Evolutionary conservation across 345 rosid species (phyloP).

Genomic region (Eucalyptus erythrocorys): DNA sequence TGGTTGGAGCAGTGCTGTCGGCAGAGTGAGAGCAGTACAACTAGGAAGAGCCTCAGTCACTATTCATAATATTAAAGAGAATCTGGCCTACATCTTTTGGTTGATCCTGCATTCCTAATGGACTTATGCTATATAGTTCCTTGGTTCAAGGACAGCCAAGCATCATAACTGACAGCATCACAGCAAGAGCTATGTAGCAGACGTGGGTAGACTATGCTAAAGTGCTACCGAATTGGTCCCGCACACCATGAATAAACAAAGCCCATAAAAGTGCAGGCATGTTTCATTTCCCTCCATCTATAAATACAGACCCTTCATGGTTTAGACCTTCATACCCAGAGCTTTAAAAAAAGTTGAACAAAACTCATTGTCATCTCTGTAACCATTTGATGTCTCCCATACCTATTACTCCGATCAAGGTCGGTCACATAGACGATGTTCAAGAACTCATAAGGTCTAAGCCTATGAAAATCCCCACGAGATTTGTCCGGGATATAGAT

Average conservation of each 20-base stretch:
- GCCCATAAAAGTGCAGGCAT: not conserved
- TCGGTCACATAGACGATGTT: slow-evolving; percentile 83
- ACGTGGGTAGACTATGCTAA: not conserved
- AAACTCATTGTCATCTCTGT: not conserved
- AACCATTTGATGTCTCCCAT: slow-evolving; percentile 43
- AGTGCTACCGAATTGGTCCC: not conserved
- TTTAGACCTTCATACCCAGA: not conserved
- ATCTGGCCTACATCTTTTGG: not conserved
- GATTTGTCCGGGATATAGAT: slow-evolving; percentile 50
- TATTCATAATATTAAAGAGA: not conserved
- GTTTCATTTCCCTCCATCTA: not conserved
- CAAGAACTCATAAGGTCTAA: slow-evolving; percentile 64
- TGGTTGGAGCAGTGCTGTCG: not conserved
- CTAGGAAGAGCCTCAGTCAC: not conserved
- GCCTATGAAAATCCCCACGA: slow-evolving; percentile 56
- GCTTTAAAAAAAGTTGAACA: not conserved
- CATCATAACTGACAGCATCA: not conserved
- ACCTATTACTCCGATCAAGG: slow-evolving; percentile 37
- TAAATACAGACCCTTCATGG: slow-evolving; percentile 8
- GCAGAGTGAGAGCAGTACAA: not conserved
- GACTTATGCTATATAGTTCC: not conserved
- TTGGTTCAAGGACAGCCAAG: not conserved
- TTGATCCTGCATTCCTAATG: not conserved
- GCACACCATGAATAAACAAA: not conserved
- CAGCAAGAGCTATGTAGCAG: not conserved